Evolutionary conservation across 1,139 yeast species (phyloP), one percentile per base, ranked within the genome.

Genomic region (Yamadazyma membranifaciens): DNA sequence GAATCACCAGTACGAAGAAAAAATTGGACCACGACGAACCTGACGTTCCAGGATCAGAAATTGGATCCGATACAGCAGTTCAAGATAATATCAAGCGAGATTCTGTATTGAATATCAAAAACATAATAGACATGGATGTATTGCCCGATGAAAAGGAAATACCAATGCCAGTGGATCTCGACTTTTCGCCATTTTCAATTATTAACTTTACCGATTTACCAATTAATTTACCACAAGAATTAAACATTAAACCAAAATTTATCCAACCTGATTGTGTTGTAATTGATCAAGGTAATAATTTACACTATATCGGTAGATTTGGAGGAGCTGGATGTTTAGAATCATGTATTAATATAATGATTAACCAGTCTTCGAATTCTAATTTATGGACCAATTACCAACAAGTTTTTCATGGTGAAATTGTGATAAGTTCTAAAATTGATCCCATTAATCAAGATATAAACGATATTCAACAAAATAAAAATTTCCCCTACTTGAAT

Each of bases 271-370:
- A 50, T 37, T 45, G 44, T 40, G 37, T 48, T 26, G 41, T 50
- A 16, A 36, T 49, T 1, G 55, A 51, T 30, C 40, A 38, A 28
- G 46, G 44, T 3, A 51, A 51, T 1, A 48, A 36, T 22, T 31
- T 40, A 31, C 55, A 51, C 33, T 48, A 40, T 36, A 36, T 51
- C 10, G 55, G 55, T 2, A 46, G 51, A 11, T 40, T 45, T 32
- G 53, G 55, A 4, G 54, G 52, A 3, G 51, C 53, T 5, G 44
- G 45, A 4, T 39, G 48, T 28, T 33, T 51, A 6, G 42, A 41
- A 15, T 34, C 36, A 10, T 36, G 40, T 28, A 37, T 47, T 2
- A 35, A 42, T 37, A 37, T 38, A 9, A 42, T 48, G 37, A 38
- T 35, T 2, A 34, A 34, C 16, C 40, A 36, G 26, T 38, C 41